Evolutionary conservation across 2,329 filamentous ascomycete genomes (phyloP), one percentile per base, ranked within the genome.

Genomic region (Bimuria novae-zelandiae): DNA sequence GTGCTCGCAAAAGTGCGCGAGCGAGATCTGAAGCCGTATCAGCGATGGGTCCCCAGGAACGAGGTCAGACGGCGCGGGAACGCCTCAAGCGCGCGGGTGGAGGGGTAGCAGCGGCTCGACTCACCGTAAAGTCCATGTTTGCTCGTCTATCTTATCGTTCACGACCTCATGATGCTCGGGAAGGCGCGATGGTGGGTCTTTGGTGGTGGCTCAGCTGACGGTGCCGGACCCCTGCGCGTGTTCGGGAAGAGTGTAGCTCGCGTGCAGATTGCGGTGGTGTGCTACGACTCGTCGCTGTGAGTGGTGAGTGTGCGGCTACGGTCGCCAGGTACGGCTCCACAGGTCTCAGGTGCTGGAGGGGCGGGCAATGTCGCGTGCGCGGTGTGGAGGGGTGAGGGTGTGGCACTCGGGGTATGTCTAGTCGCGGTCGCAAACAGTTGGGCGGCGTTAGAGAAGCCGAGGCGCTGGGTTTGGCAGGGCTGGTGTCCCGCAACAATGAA

Each of bases 1-100:
- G 70, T 82, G 76, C 74, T 85, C 82, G 73, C 82, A 85, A 70
- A 85, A 85, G 74, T 85, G 82, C 59, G 82, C 83, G 59, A 85
- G 78, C 64, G 82, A 84, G 67, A 85, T 79, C 82, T 85, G 63
- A 49, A n/a, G 43, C 21, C 30, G 45, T 17, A 58, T 71, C 62
- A 70, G 65, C 55, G 32, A 52, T n/a, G n/a, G n/a, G n/a, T n/a
- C n/a, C n/a, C n/a, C 49, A 51, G 49, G 39, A 25, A 53, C 55
- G 10, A 27, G 22, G 12, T 47, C 48, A 37, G 27, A 35, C 36
- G 19, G 16, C 36, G n/a, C 33, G 49, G 37, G 27, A n/a, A 49
- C 42, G 51, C 19, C 32, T 54, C 33, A 19, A 41, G 21, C 17
- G 14, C 23, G 51, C 27, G 12, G 46, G 49, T 42, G 49, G 47